Conservation (phyloP, 192 early-diverging fungal genomes). For the Backusella parvicylindrica region DNA sequence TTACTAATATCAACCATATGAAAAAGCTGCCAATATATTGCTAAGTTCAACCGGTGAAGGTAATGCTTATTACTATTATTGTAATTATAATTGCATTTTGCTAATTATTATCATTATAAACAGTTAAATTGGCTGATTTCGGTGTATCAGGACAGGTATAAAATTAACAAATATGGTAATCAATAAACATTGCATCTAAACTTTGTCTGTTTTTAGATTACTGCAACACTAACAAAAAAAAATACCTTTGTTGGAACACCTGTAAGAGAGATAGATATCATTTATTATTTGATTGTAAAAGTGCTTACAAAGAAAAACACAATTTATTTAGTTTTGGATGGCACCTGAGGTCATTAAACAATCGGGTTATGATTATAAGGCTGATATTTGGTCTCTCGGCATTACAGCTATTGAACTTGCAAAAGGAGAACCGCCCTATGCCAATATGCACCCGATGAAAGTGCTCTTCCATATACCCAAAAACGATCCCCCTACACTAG, state of each 20-base stretch:
- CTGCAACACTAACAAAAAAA: slow-evolving; percentile 88
- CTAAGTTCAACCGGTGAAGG: slow-evolving; percentile 68
- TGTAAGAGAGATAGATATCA: slow-evolving; percentile 35
- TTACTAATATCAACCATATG: neutral
- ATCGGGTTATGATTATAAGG: slow-evolving; percentile 91
- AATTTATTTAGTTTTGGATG: slow-evolving; percentile 74
- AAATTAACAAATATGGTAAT: slow-evolving; percentile 12
- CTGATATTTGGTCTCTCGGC: slow-evolving; percentile 97
- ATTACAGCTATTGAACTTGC: slow-evolving; percentile 97
- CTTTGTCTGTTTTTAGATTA: slow-evolving; percentile 43
- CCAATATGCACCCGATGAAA: slow-evolving; percentile 93
- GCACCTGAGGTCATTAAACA: slow-evolving; percentile 94
- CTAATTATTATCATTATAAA: neutral
- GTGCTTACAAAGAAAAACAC: too few relatives aligned
- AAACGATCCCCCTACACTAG: slow-evolving; percentile 80
- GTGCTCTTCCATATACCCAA: slow-evolving; percentile 93
- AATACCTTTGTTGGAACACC: slow-evolving; percentile 99
- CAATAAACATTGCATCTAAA: neutral
- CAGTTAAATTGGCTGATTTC: slow-evolving; percentile 96
- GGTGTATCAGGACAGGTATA: slow-evolving; percentile 92
- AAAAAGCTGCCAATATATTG: slow-evolving; percentile 77
- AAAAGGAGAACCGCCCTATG: slow-evolving; percentile 88
- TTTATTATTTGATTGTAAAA: too few relatives aligned
- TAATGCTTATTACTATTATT: neutral
- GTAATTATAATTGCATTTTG: neutral